phyloP scores from a whole-genome alignment of 2,329 filamentous ascomycete species.

The Chaetomiaceae sp. region DNA sequence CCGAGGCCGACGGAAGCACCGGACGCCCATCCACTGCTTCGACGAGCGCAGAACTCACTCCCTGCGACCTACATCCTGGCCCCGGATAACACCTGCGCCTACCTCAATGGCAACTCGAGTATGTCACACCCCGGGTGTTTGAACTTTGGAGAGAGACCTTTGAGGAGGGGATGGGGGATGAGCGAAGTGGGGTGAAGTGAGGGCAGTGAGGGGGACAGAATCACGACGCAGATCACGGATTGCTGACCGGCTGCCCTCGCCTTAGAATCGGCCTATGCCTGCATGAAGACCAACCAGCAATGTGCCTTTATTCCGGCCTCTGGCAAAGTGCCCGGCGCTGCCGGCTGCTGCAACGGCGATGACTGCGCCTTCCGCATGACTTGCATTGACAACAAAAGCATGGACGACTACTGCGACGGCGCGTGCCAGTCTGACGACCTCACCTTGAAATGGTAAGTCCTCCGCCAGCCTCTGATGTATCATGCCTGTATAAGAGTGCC shows the following conservation, averaged over 20 bases:
- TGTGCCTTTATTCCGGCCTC: constrained; percentile 40
- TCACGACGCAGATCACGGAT: too few species aligned
- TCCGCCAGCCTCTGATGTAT: not conserved
- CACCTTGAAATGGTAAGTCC: constrained; percentile 43
- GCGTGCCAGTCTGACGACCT: constrained; percentile 37
- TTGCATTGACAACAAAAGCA: constrained; percentile 38
- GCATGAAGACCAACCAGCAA: constrained; percentile 26
- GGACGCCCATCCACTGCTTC: constrained; percentile 31
- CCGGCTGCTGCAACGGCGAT: constrained; percentile 39
- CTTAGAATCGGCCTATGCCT: constrained; percentile 38
- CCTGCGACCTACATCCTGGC: constrained; percentile 38
- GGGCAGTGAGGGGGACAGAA: too few species aligned
- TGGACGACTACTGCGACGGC: constrained; percentile 38
- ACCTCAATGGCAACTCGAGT: constrained; percentile 38
- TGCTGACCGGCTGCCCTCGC: not conserved
- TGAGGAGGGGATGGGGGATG: too few species aligned
- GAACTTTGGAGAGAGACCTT: too few species aligned
- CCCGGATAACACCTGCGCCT: constrained; percentile 49
- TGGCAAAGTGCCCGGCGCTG: constrained; percentile 30
- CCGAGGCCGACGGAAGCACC: constrained; percentile 41
- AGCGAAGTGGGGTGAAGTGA: too few species aligned
- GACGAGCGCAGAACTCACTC: constrained; percentile 27
- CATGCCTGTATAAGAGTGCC: not conserved
- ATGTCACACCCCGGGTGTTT: constrained; percentile 15
- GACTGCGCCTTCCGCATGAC: constrained; percentile 34